These are phyloP conservation scores for Cephalotrichum gorgonifer DNA, from an alignment of 2,329 filamentous ascomycete species.

Conservation along the genomic window DNA sequence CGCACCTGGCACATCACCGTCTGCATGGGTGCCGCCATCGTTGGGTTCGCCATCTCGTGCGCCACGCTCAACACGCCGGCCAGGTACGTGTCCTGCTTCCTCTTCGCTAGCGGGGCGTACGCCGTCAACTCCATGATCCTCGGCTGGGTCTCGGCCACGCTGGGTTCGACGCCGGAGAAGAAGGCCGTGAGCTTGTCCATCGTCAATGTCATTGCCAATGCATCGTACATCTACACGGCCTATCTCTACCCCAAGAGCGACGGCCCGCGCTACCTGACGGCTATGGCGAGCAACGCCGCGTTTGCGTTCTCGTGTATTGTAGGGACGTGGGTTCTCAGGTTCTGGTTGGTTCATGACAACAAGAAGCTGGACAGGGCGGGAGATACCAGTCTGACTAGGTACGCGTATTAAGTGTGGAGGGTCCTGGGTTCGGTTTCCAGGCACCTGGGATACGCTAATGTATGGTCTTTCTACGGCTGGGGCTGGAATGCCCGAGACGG, in stretches of 20 bases:
- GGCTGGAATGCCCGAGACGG: too few species aligned
- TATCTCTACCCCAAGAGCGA: constrained; percentile 35
- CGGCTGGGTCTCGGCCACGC: constrained; percentile 15
- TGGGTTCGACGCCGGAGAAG: constrained; percentile 33
- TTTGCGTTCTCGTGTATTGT: constrained; percentile 8
- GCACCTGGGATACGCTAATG: not conserved
- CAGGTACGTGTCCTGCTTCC: constrained; percentile 39
- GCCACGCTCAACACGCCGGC: constrained; percentile 23
- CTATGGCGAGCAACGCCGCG: constrained; percentile 7
- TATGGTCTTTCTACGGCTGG: not conserved
- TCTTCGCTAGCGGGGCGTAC: constrained; percentile 37
- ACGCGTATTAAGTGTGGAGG: constrained; percentile 8
- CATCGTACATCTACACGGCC: constrained; percentile 36
- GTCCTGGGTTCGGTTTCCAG: not conserved
- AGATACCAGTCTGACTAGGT: constrained; percentile 4
- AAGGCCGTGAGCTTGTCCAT: constrained; percentile 45
- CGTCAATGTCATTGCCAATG: constrained; percentile 49
- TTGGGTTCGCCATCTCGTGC: constrained; percentile 31
- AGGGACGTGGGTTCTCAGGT: constrained; percentile 8
- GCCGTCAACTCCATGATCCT: constrained; percentile 51
- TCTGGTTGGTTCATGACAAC: constrained; percentile 8
- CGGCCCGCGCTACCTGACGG: constrained; percentile 42
- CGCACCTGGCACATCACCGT: constrained; percentile 38
- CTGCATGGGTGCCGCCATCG: constrained; percentile 29
- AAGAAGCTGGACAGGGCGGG: constrained; percentile 8